Evolutionary conservation across 2,329 filamentous ascomycete species (phyloP).

Genomic region (Colletotrichum musae): DNA sequence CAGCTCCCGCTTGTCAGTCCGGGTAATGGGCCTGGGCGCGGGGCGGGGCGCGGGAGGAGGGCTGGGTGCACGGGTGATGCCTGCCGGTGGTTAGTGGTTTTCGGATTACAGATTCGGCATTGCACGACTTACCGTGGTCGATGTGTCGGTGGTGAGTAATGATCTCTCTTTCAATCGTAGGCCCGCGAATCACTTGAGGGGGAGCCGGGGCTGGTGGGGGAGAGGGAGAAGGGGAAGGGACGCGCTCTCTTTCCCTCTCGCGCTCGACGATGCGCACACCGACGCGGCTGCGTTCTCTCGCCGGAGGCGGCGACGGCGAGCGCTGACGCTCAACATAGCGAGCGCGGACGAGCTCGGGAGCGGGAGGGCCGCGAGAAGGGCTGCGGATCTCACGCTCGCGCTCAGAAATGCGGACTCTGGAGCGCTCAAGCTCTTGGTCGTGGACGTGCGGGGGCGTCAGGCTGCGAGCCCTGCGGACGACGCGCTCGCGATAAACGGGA

Average conservation of each 20-base stretch:
- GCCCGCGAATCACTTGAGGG: slow-evolving; percentile 78
- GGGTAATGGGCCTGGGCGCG: slow-evolving; percentile 59
- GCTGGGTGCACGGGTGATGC: slow-evolving; percentile 62
- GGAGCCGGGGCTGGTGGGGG: slow-evolving; percentile 72
- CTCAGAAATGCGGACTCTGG: slow-evolving; percentile 57
- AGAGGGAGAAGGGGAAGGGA: slow-evolving; percentile 63
- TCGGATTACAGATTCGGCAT: not conserved
- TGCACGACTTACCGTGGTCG: slow-evolving; percentile 79
- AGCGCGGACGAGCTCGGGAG: slow-evolving; percentile 52
- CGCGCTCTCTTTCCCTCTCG: slow-evolving; percentile 58
- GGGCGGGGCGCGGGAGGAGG: slow-evolving; percentile 65
- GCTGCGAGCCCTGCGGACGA: slow-evolving; percentile 60
- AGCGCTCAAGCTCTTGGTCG: slow-evolving; percentile 51
- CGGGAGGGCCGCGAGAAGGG: slow-evolving; percentile 53
- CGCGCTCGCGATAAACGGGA: slow-evolving; percentile 54
- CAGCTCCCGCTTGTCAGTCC: slow-evolving; percentile 65
- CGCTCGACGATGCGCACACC: slow-evolving; percentile 62
- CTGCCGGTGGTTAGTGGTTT: slow-evolving; percentile 50
- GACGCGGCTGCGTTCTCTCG: slow-evolving; percentile 38
- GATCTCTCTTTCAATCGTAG: slow-evolving; percentile 88
- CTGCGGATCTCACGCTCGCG: slow-evolving; percentile 55
- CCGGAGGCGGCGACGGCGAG: slow-evolving; percentile 50
- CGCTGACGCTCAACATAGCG: slow-evolving; percentile 58
- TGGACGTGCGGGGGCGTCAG: slow-evolving; percentile 52
- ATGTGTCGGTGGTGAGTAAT: slow-evolving; percentile 91